These are phyloP conservation scores for Geotrichum citri-aurantii DNA, from an alignment of 1,139 yeast species.

Conservation along the genomic window DNA sequence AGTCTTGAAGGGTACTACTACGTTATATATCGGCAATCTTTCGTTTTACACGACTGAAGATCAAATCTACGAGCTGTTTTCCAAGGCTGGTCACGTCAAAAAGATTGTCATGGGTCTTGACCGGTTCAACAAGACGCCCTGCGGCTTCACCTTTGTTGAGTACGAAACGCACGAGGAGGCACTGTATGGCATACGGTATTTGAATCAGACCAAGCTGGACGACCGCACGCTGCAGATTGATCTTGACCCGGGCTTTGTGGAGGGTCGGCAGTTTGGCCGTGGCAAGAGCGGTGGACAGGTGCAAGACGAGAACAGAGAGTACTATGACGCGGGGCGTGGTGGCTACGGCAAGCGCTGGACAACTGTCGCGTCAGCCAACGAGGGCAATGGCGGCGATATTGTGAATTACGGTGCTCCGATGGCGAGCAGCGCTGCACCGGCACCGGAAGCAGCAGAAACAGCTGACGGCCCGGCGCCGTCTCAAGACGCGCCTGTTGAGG, in stretches of 20 bases:
- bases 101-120: conserved; percentile 91
- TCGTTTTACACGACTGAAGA: conserved; percentile 91
- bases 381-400: conserved; percentile 6
- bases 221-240: conserved; percentile 77
- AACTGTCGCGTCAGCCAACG: conserved; percentile 19
- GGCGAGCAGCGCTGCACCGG: neutral
- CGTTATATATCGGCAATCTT: conserved; percentile 82
- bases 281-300: conserved; percentile 89
- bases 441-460: neutral
- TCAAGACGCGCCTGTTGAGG: neutral
- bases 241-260: conserved; percentile 89
- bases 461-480: neutral
- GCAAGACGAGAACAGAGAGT: conserved; percentile 51
- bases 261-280: conserved; percentile 92
- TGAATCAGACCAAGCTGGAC: conserved; percentile 75
- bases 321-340: conserved; percentile 53
- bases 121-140: conserved; percentile 80
- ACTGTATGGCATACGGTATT: conserved; percentile 70
- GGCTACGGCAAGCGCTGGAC: conserved; percentile 42
- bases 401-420: conserved; percentile 11
- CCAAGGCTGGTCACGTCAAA: conserved; percentile 58
- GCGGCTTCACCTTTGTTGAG: conserved; percentile 91
- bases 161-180: conserved; percentile 65
- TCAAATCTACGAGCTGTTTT: conserved; percentile 79
- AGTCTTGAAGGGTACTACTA: conserved; percentile 57